These are phyloP conservation scores for Arctium minus DNA, from an alignment of 129 eudicot genomes.

Conservation along the genomic window DNA sequence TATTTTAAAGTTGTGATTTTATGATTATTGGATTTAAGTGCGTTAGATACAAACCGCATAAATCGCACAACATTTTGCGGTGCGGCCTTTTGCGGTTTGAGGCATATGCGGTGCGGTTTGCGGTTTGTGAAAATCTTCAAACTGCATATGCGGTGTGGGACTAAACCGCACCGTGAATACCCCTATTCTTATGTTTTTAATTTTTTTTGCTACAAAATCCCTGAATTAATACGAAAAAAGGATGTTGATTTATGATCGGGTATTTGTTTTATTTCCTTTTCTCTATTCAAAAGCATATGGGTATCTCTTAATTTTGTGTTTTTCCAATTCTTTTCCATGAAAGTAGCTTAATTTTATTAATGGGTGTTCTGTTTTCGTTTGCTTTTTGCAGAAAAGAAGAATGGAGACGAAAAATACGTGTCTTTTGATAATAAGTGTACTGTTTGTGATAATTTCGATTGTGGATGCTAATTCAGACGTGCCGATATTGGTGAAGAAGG, in stretches of 20 bases:
- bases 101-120: too few species aligned
- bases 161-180: too few species aligned
- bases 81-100: too few species aligned
- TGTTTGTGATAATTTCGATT: conserved; percentile 24
- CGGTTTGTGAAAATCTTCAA: too few species aligned
- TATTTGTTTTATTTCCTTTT: not conserved
- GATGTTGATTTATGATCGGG: not conserved
- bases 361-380: not conserved
- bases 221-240: not conserved
- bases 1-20: too few species aligned
- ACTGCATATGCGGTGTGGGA: too few species aligned
- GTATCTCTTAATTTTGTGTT: not conserved
- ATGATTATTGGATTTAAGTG: too few species aligned
- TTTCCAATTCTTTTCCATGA: conserved; percentile 1
- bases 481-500: conserved; percentile 43
- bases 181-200: too few species aligned
- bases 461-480: conserved; percentile 22
- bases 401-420: conserved; percentile 32
- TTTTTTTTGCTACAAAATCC: not conserved
- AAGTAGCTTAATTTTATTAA: conserved; percentile 2
- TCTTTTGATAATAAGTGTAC: conserved; percentile 12
- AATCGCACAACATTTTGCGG: too few species aligned
- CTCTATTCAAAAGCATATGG: conserved; percentile 3
- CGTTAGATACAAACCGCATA: too few species aligned
- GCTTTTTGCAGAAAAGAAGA: conserved; percentile 19